A percentile compares a stretch with the other conserved stretches of the same genome.
phyloP scores from a whole-genome alignment of 2,329 filamentous ascomycete genomes.

The Trichophyton simii region DNA sequence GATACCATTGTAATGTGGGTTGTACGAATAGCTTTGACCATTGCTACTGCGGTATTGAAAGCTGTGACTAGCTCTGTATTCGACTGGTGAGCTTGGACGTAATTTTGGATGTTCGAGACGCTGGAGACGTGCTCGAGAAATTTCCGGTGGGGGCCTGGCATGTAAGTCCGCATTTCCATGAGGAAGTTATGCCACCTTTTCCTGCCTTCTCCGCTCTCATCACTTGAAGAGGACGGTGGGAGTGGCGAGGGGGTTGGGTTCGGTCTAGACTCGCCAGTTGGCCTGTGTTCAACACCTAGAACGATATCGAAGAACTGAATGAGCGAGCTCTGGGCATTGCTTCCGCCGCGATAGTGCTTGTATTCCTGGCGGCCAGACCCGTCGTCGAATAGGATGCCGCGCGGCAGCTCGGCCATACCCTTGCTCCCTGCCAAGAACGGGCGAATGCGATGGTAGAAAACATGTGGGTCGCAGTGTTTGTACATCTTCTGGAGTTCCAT shows the following conservation, averaged over 20 bases:
- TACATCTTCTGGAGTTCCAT: slow-evolving; percentile 76
- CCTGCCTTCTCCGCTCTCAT: slow-evolving; percentile 34
- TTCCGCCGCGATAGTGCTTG: slow-evolving; percentile 81
- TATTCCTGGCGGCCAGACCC: slow-evolving; percentile 56
- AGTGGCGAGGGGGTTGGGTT: slow-evolving; percentile 5
- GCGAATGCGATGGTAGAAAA: slow-evolving; percentile 94
- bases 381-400: slow-evolving; percentile 78
- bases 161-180: slow-evolving; percentile 91
- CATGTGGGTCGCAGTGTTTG: slow-evolving; percentile 82
- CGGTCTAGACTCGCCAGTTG: slow-evolving; percentile 56
- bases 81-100: slow-evolving; percentile 51
- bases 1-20: slow-evolving; percentile 95
- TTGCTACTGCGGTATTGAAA: slow-evolving; percentile 80
- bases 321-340: slow-evolving; percentile 90
- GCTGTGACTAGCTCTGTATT: slow-evolving; percentile 61
- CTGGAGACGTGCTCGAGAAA: slow-evolving; percentile 70
- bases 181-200: slow-evolving; percentile 74
- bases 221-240: slow-evolving; percentile 35
- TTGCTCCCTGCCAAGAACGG: slow-evolving; percentile 92
- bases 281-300: slow-evolving; percentile 77
- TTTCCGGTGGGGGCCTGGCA: slow-evolving; percentile 83
- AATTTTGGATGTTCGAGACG: slow-evolving; percentile 78
- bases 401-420: slow-evolving; percentile 87
- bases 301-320: slow-evolving; percentile 96
- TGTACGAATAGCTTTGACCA: slow-evolving; percentile 67